Conservation (phyloP, 164 flowering plant species). For the Piper betle region DNA sequence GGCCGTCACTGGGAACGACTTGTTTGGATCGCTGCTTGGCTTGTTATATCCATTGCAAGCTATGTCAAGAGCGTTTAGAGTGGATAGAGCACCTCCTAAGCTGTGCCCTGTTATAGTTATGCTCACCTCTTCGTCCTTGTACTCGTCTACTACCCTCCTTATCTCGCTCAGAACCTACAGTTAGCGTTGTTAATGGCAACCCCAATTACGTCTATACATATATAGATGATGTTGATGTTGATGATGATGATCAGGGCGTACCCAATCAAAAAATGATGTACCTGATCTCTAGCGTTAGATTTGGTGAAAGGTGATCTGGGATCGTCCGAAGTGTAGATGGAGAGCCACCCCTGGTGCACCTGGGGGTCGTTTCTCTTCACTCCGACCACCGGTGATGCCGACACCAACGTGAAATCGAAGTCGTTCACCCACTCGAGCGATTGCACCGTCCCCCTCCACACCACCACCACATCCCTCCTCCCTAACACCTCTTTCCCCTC, state of each 20-base stretch:
- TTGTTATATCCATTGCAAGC: conserved; percentile 38
- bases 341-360: conserved; percentile 31
- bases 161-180: conserved; percentile 52
- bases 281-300: conserved; percentile 41
- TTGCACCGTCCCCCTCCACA: conserved; percentile 36
- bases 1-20: conserved; percentile 41
- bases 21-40: conserved; percentile 11
- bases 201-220: no score
- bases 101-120: conserved; percentile 52
- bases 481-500: conserved; percentile 26
- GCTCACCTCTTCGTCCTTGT: conserved; percentile 35
- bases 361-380: not conserved
- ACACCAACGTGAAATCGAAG: conserved; percentile 17
- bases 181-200: not conserved
- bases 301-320: conserved; percentile 25
- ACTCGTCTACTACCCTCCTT: conserved; percentile 38
- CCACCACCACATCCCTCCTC: conserved; percentile 38
- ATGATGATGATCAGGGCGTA: not conserved
- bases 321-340: conserved; percentile 30
- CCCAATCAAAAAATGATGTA: not conserved
- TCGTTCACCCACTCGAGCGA: conserved; percentile 35
- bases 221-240: not conserved
- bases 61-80: conserved; percentile 64
- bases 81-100: conserved; percentile 68
- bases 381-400: conserved; percentile 18